Evolutionary conservation across 495 filamentous ascomycete genomes (phyloP), one percentile per base, ranked within the genome.

Genomic region (Trichoderma asperelloides): DNA sequence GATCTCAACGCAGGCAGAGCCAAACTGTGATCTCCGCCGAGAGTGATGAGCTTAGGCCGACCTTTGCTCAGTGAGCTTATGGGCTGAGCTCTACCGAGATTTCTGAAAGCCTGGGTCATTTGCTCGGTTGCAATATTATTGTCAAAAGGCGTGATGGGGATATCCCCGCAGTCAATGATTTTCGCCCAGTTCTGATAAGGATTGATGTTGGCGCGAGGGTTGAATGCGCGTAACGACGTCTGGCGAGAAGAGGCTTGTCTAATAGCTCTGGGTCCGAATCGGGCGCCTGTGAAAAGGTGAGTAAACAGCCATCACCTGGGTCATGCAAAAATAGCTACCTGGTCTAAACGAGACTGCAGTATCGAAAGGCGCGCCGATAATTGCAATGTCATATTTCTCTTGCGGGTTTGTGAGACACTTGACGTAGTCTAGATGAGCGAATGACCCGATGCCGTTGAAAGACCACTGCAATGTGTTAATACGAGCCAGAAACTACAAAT

Each of bases 331-430:
- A 2, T 40, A 40, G 40, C 51, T 74, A 87, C 89, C 89, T 64
- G 91, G 91, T 69, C 91, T 79, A 77, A 94, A 94, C 69, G 80
- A 87, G 21, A 91, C 88, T 21, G 91, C 89, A 0, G 91, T 94
- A 74, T 96, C 91, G 72, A 96, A 96, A 0, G 91, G 91, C 1
- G 86, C 91, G 1, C 91, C 91, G 63, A 96, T 85, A 63, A 96
- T 85, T 40, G 82, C 91, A 69, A 96, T 92, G 73, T 96, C 91
- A 70, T 87, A 94, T 30, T 77, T 73, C 69, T 84, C 83, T 45
- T 84, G 77, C 0, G 88, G 89, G 62, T 85, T 84, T 39, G 87
- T 87, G 2, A 95, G 80, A 71, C 91, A 95, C 65, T 89, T 91
- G 65, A 87, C 81, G 68, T 92, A 84, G 67, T 84, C 82, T 21